These are phyloP conservation scores for Hemerocallis citrina DNA, from an alignment of 106 monocot genomes.

Conservation along the genomic window DNA sequence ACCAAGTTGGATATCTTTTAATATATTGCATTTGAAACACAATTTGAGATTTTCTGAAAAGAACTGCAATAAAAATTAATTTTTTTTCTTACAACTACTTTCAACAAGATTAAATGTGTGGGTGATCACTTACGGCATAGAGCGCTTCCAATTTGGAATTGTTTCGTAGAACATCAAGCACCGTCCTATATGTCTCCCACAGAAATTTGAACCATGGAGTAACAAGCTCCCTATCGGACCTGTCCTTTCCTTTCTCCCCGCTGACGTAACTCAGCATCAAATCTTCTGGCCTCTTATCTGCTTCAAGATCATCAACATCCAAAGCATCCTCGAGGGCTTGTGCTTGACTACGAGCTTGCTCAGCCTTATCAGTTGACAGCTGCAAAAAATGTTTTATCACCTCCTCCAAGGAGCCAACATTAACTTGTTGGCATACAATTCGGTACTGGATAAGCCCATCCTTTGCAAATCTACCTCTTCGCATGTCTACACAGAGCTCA, in stretches of 20 bases:
- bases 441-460: conserved; percentile 98
- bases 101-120: too few species aligned
- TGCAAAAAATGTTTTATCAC: conserved; percentile 98
- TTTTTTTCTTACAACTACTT: too few species aligned
- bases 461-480: conserved; percentile 93
- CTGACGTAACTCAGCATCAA: conserved; percentile 98
- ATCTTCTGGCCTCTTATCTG: conserved; percentile 91
- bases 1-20: too few species aligned
- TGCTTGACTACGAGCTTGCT: conserved; percentile 80
- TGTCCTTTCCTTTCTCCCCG: conserved; percentile 94
- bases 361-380: conserved; percentile 77
- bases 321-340: conserved; percentile 92
- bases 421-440: conserved; percentile 94
- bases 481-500: conserved; percentile 92
- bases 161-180: conserved; percentile 90
- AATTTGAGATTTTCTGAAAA: too few species aligned
- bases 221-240: conserved; percentile 87
- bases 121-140: conserved; percentile 73
- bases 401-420: conserved; percentile 90
- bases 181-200: conserved; percentile 99
- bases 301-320: conserved; percentile 97
- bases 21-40: too few species aligned
- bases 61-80: too few species aligned
- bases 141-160: conserved; percentile 95
- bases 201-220: conserved; percentile 99